Percentiles rank a stretch among this genome's conserved stretches.
phyloP scores from a whole-genome alignment of 352 stramenopile genomes.

The Lagenidium giganteum region DNA sequence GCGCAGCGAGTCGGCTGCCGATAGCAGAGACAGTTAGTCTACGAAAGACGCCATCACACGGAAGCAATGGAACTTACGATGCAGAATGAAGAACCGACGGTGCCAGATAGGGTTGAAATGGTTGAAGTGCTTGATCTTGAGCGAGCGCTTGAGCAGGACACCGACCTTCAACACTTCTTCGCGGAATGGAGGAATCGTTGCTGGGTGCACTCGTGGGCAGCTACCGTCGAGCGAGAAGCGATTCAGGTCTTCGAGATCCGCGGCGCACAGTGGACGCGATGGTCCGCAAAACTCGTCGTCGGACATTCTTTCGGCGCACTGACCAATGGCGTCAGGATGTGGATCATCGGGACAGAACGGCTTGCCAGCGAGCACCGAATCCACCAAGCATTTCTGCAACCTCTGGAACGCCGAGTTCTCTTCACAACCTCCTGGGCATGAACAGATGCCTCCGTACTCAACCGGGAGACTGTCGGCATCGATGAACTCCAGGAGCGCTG shows the following conservation, averaged over 20 bases:
- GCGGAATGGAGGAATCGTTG: slow-evolving; percentile 28
- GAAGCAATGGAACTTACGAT: slow-evolving; percentile 25
- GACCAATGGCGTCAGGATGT: too few relatives aligned
- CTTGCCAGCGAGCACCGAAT: slow-evolving; percentile 43
- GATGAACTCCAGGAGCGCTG: slow-evolving; percentile 49
- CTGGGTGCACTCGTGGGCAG: too few relatives aligned
- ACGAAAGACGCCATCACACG: neutral
- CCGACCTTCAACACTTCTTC: slow-evolving; percentile 69
- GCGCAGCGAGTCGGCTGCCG: slow-evolving; percentile 52
- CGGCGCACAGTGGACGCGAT: too few relatives aligned
- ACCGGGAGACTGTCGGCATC: slow-evolving; percentile 57
- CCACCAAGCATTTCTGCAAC: slow-evolving; percentile 45
- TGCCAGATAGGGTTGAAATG: slow-evolving; percentile 67
- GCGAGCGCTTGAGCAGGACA: slow-evolving; percentile 82
- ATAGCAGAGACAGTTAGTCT: neutral
- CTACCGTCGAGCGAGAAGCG: too few relatives aligned
- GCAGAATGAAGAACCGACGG: slow-evolving; percentile 66
- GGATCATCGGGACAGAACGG: slow-evolving; percentile 39
- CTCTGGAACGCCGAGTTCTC: slow-evolving; percentile 61
- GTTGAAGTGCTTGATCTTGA: slow-evolving; percentile 83
- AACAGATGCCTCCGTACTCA: slow-evolving; percentile 67
- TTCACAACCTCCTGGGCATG: slow-evolving; percentile 60
- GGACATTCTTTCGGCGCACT: too few relatives aligned
- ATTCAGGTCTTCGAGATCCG: too few relatives aligned
- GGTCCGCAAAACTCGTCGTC: too few relatives aligned